These are phyloP conservation scores for Ajuga chamaepitys DNA, from an alignment of 257 asterid species.

Conservation along the genomic window DNA sequence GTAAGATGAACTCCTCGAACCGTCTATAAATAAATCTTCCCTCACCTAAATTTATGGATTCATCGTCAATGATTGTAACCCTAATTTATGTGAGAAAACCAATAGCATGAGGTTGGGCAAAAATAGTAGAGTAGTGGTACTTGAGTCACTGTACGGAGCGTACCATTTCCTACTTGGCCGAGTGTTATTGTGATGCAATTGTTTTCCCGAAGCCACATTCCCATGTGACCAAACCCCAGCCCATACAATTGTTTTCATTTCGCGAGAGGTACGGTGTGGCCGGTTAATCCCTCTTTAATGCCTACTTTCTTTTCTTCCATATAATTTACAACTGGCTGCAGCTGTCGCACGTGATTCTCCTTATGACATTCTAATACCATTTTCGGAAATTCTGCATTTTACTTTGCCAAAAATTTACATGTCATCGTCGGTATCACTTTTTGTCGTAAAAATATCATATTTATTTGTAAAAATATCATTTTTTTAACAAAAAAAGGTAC, in stretches of 20 bases:
- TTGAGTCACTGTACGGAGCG: conserved; percentile 28
- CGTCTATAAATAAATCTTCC: too few relatives aligned
- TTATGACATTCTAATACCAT: not conserved
- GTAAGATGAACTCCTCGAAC: too few relatives aligned
- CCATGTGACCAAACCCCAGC: conserved; percentile 9
- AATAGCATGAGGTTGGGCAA: too few relatives aligned
- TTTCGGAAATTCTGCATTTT: not conserved
- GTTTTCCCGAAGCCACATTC: conserved; percentile 11
- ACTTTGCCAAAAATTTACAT: too few relatives aligned
- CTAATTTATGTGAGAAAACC: too few relatives aligned
- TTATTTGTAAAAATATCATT: too few relatives aligned
- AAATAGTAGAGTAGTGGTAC: not conserved
- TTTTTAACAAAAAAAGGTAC: too few relatives aligned
- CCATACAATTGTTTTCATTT: not conserved
- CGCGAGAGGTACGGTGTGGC: conserved; percentile 20
- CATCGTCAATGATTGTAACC: too few relatives aligned
- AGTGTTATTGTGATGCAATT: conserved; percentile 1
- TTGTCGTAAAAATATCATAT: not conserved
- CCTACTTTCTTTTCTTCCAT: conserved; percentile 7
- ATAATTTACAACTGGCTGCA: conserved; percentile 20
- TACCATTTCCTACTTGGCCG: conserved; percentile 16
- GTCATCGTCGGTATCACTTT: not conserved
- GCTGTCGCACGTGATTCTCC: conserved; percentile 31
- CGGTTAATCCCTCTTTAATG: conserved; percentile 15
- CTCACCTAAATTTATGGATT: too few relatives aligned